These are phyloP conservation scores for Rutstroemia sp. DNA, from an alignment of 2,329 filamentous ascomycete genomes.

Conservation along the genomic window DNA sequence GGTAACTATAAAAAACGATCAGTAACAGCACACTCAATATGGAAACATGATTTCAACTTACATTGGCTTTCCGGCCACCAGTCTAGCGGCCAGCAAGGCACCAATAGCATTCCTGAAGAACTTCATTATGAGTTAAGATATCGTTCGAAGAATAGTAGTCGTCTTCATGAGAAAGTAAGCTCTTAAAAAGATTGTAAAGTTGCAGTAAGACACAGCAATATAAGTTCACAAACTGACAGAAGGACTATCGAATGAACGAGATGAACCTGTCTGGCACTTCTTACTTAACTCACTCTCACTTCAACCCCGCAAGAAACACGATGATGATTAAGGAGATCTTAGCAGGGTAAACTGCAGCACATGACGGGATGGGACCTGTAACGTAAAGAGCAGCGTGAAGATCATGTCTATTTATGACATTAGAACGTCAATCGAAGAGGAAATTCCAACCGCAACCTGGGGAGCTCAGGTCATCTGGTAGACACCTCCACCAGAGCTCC, in stretches of 20 bases:
- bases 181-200: background rate
- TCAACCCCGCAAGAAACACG: background rate
- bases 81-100: background rate
- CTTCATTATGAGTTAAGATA: constrained; percentile 1
- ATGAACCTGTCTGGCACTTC: background rate
- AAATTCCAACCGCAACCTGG: background rate
- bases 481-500: too few relatives aligned
- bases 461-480: too few relatives aligned
- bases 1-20: constrained; percentile 4
- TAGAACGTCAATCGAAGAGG: background rate
- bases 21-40: background rate
- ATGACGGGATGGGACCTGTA: background rate
- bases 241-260: background rate
- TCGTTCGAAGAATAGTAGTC: background rate
- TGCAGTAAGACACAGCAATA: background rate
- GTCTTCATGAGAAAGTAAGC: background rate
- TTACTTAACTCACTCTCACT: background rate
- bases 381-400: background rate
- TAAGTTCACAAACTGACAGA: background rate
- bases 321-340: background rate
- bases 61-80: constrained; percentile 4
- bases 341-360: background rate
- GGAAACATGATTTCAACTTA: background rate
- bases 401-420: background rate
- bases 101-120: constrained; percentile 1